Evolutionary conservation across 192 early-diverging fungal genomes (phyloP).

Genomic region (Coemansia sp.): DNA sequence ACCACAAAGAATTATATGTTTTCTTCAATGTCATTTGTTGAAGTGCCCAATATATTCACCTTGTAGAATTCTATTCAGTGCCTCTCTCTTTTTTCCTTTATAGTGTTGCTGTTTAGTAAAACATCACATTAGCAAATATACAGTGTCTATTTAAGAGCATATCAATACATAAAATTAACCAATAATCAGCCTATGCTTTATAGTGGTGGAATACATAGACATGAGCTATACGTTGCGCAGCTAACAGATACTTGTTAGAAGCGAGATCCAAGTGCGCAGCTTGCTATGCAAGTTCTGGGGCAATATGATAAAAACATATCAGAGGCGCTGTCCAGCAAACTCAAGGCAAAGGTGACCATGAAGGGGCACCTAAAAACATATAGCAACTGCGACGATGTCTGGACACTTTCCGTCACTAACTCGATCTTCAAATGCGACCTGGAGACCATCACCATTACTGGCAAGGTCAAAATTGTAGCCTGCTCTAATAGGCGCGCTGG

Average conservation of each 20-base stretch:
- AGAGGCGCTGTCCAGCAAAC: constrained; percentile 78
- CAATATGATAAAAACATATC: constrained; percentile 78
- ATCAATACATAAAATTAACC: neutral
- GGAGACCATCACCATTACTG: constrained; percentile 68
- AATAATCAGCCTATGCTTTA: neutral
- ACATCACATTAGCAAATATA: no score
- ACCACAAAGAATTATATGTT: no score
- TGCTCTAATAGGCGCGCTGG: constrained; percentile 8
- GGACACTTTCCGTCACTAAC: constrained; percentile 90
- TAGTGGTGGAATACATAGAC: constrained; percentile 10
- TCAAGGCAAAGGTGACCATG: constrained; percentile 76
- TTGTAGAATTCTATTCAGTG: no score
- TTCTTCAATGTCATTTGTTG: no score
- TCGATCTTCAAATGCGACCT: constrained; percentile 83
- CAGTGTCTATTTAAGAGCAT: neutral
- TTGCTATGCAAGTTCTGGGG: constrained; percentile 87
- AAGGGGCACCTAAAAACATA: constrained; percentile 83
- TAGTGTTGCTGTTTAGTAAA: no score
- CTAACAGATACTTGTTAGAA: neutral
- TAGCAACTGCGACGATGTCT: constrained; percentile 95
- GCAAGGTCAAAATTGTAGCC: constrained; percentile 91
- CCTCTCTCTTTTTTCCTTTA: no score
- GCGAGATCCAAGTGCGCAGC: constrained; percentile 77
- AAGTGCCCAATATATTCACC: no score
- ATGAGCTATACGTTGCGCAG: constrained; percentile 15